Conservation (phyloP, 768 basidiomycete genomes). For the Phaeolepiota aurea region DNA sequence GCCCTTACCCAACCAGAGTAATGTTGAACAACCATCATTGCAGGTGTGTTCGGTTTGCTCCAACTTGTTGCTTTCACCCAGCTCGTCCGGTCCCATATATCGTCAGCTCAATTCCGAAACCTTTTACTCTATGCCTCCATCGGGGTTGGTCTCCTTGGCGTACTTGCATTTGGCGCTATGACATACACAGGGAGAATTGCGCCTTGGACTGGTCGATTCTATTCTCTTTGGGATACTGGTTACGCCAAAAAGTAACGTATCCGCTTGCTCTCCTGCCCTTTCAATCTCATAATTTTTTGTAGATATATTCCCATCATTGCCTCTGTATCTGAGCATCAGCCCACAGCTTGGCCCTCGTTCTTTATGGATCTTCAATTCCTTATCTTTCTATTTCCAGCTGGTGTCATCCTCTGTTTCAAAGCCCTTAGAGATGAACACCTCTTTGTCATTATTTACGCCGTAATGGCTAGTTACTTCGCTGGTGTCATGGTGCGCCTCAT, state of each 20-base stretch:
- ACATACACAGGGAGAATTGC: slow-evolving; percentile 95
- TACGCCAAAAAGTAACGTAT: slow-evolving; percentile 87
- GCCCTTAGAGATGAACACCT: slow-evolving; percentile 93
- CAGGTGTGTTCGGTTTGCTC: slow-evolving; percentile 91
- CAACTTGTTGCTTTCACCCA: slow-evolving; percentile 94
- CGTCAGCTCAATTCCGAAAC: slow-evolving; percentile 86
- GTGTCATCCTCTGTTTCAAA: slow-evolving; percentile 90
- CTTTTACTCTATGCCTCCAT: slow-evolving; percentile 68
- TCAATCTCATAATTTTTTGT: slow-evolving; percentile 6
- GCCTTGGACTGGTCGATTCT: slow-evolving; percentile 99
- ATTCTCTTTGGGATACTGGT: slow-evolving; percentile 98
- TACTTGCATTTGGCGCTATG: slow-evolving; percentile 64
- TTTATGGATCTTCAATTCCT: slow-evolving; percentile 99
- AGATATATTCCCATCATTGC: slow-evolving; percentile 97
- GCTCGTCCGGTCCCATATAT: slow-evolving; percentile 81
- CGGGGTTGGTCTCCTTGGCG: slow-evolving; percentile 61
- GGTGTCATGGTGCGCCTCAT: slow-evolving; percentile 99
- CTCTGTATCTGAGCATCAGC: slow-evolving; percentile 98
- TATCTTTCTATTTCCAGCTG: slow-evolving; percentile 96
- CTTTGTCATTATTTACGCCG: slow-evolving; percentile 97
- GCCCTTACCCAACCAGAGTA: slow-evolving; percentile 6
- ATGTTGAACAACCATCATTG: slow-evolving; percentile 4
- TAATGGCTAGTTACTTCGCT: slow-evolving; percentile 95
- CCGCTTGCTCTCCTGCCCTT: slow-evolving; percentile 4
- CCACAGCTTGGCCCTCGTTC: slow-evolving; percentile 99